Evolutionary conservation across 306 rosid species (phyloP).

Genomic region (Dryas octopetala): DNA sequence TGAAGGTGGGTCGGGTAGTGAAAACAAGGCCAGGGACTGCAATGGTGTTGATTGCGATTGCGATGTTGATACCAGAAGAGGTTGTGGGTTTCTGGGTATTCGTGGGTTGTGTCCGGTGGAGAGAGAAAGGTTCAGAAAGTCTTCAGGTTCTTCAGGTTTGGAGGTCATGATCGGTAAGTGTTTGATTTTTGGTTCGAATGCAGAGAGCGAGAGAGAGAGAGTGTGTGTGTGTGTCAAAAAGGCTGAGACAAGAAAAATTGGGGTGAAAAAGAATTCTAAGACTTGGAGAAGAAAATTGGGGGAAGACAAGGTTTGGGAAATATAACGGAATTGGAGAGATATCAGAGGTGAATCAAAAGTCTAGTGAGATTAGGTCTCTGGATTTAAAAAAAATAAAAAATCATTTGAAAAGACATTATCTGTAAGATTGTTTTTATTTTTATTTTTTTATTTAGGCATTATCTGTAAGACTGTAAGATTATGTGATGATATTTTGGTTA

Average conservation of each 20-base stretch:
- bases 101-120: neutral
- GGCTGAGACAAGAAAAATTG: neutral
- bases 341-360: neutral
- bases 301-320: neutral
- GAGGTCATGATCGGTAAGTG: neutral
- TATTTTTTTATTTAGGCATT: too few species aligned
- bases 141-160: neutral
- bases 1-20: neutral
- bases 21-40: neutral
- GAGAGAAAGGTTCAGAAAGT: neutral
- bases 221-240: too few species aligned
- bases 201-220: neutral
- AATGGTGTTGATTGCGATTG: neutral
- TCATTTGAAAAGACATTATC: too few species aligned
- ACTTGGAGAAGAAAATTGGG: slow-evolving; percentile 1
- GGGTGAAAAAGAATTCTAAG: neutral
- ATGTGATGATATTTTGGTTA: too few species aligned
- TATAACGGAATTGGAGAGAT: neutral
- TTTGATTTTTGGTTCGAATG: neutral
- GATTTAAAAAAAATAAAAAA: neutral
- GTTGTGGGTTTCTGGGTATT: neutral
- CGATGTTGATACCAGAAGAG: neutral
- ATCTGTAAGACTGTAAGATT: too few species aligned
- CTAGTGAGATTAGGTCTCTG: neutral
- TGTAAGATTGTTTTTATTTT: too few species aligned